Percentiles rank a stretch among this genome's conserved stretches.
These are phyloP conservation scores for barrel medic (Medicago truncatula) DNA, from an alignment of 306 rosid species.

Conservation along the genomic window DNA sequence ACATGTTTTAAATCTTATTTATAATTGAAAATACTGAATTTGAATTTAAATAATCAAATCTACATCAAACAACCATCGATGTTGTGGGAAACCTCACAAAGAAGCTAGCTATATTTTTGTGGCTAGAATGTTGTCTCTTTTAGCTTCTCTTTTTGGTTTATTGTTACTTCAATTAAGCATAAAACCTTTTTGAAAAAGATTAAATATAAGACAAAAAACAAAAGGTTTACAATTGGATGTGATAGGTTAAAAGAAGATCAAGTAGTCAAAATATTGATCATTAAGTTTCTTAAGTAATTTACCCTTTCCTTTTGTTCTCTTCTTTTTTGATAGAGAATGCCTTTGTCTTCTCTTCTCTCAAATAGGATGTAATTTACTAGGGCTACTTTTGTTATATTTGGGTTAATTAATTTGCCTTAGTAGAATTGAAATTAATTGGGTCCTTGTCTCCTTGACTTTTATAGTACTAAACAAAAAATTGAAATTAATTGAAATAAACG, in stretches of 20 bases:
- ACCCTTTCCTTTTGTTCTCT: background rate
- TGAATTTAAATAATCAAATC: too few relatives aligned
- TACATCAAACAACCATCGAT: too few relatives aligned
- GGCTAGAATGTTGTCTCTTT: constrained; percentile 15
- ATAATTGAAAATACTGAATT: too few relatives aligned
- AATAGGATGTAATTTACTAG: constrained; percentile 3
- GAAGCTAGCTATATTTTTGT: background rate
- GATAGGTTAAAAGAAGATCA: constrained; percentile 19
- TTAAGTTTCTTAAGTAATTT: constrained; percentile 12
- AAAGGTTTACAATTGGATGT: background rate
- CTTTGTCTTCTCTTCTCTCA: background rate
- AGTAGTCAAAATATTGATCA: constrained; percentile 19
- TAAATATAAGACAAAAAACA: background rate
- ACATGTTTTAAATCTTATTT: too few relatives aligned
- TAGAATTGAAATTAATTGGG: too few relatives aligned
- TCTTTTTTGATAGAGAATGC: too few relatives aligned
- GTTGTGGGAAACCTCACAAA: too few relatives aligned
- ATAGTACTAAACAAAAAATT: too few relatives aligned
- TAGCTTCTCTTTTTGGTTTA: constrained; percentile 22
- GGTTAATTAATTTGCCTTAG: too few relatives aligned
- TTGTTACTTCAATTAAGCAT: background rate
- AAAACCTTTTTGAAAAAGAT: background rate
- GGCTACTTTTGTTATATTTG: too few relatives aligned
- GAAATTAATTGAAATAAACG: too few relatives aligned
- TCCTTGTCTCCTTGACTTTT: too few relatives aligned